phyloP scores from a whole-genome alignment of 257 asterid species.

The Solanum gandarillasii region DNA sequence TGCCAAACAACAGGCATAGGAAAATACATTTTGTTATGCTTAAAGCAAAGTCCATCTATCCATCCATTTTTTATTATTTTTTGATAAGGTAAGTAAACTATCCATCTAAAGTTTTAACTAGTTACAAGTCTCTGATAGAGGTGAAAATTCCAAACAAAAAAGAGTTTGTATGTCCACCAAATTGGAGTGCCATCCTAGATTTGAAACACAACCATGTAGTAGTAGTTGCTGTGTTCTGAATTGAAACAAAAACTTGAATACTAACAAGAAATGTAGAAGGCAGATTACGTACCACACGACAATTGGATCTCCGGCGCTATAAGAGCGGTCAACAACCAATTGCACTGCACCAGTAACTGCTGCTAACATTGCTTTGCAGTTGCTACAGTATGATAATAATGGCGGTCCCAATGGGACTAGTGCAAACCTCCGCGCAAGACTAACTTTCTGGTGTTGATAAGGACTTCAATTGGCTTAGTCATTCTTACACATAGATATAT shows the following conservation, averaged over 20 bases:
- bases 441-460: conserved; percentile 61
- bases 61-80: neutral
- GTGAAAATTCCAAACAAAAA: neutral
- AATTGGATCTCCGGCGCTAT: conserved; percentile 73
- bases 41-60: neutral
- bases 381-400: conserved; percentile 71
- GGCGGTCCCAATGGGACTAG: conserved; percentile 98
- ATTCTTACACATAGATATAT: neutral
- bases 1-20: neutral
- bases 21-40: neutral
- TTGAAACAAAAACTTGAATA: neutral
- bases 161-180: neutral
- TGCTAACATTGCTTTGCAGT: conserved; percentile 93
- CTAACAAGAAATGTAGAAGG: neutral
- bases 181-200: neutral
- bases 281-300: conserved; percentile 60
- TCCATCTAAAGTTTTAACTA: neutral
- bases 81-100: neutral
- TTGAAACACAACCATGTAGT: neutral
- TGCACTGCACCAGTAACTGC: conserved; percentile 81
- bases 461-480: neutral
- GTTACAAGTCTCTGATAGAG: neutral
- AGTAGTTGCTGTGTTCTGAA: neutral
- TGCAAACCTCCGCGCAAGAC: conserved; percentile 95
- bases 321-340: conserved; percentile 81